Evolutionary conservation across 2,329 filamentous ascomycete species (phyloP), one percentile per base, ranked within the genome.

Genomic region (Chalaropsis ovoidea): DNA sequence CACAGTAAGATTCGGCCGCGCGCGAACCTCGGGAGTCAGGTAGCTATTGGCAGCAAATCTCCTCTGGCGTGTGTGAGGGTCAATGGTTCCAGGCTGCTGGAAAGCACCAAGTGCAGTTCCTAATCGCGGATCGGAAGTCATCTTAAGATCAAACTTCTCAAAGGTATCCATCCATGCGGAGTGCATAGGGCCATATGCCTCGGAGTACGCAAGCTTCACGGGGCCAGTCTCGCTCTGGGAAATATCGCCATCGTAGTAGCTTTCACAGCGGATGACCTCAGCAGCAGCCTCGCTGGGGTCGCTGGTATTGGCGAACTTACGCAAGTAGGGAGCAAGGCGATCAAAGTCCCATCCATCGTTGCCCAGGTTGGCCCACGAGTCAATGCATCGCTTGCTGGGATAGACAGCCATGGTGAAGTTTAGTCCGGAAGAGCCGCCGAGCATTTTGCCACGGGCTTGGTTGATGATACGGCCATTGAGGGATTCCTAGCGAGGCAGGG

Each of bases 341-440:
- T 71, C 67, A 39, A 68, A 72, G 52, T 70, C 68, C 72, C 72
- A 73, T 22, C 70, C 71, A 0, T 68, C 47, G 56, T 73, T 73
- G 17, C 72, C 72, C 6, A 72, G 68, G 0, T 65, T 62, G n/a
- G 61, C 68, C 72, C 71, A 73, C 2, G 69, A 69, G 47, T 73
- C 62, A 43, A 67, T 54, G 10, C 61, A 39, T 27, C 31, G 24
- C 17, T 63, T 64, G 61, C 52, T 64, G 24, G 65, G 65, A 54
- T 67, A 67, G 42, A 67, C 65, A 13, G 65, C 43, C 65, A 67
- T 85, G 72, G 81, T 85, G 72, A 86, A 87, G 74, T 87, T 87
- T 61, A 83, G 72, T 47, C 76, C 81, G 0, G 78, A 80, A 67
- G 80, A 82, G 17, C 84, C 83, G 43, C 83, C 83, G 0, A 86